Base-by-base conservation (phyloP, 129 eudicot genomes). In the Centrapalus pauciflorus region DNA sequence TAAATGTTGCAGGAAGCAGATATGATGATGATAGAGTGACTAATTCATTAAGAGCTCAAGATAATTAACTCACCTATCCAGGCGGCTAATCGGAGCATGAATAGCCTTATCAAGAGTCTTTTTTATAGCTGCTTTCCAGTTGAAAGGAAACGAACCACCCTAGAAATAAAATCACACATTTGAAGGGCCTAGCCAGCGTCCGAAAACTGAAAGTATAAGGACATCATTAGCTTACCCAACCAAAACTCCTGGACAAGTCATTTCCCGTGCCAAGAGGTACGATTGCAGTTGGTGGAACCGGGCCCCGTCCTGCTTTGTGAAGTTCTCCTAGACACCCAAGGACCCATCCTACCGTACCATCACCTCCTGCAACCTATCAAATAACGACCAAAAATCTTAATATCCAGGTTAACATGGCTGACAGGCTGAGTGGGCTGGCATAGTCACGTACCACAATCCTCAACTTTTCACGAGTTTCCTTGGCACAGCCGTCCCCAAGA, bases 181-280 rank as follows among this genome's bases (percentile, higher is more conserved):
- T 75, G 25, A 83, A 61, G 55, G 64, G 43, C 41, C 76, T 41
- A 38, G 46, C 64, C 34, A 19, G 29, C 38, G 52, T 58, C 55
- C 55, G 40, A 72, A 50, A 40, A 52, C 43, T 12, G 2, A 19
- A 27, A 17, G 26, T 61, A 54, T 55, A 38, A 17, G 62, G 56
- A 5, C 35, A 40, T 40, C 24, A 27, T 13, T 25, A 72, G 49
- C 80, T 75, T 80, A 94, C 99, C 99, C 99, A 94, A 73, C 99
- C 96, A 61, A 89, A 94, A 81, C 95, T 94, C 70, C 99, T 84
- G 8, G 99, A 86, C 37, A 94, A 76, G 67, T 94, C 99, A 66
- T 94, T 94, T 64, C 99, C 99, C 19, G 99, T 94, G 41, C 99
- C 99, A 73, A 94, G 97, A 40, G 99, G 99, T 43, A 94, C 84